Evolutionary conservation across 768 basidiomycete species (phyloP), one percentile per base, ranked within the genome.

Genomic region (Tylopilus sp.): DNA sequence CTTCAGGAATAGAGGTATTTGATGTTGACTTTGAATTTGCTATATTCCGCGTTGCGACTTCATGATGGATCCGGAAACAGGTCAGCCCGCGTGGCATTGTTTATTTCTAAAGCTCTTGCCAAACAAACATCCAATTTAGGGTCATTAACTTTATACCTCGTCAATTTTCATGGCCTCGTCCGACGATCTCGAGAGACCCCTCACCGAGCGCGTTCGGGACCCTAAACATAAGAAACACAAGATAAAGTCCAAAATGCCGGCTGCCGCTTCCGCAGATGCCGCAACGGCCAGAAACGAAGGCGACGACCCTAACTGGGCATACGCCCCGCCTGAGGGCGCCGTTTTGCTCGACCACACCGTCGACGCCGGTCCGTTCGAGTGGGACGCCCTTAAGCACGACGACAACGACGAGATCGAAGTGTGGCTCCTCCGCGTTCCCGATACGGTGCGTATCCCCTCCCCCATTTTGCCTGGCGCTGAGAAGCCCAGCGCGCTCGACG

Each of bases 401-500:
- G 65, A 72, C 0, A 79, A 84, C 23, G 65, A 72, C 0, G 79
- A 88, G 52, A 59, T 80, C 10, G 87, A 91, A 57, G 58, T 91
- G 9, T 89, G 86, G 80, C 68, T 88, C 12, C 76, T 90, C 31
- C 79, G 88, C 11, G 78, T 82, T 15, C 88, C 88, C 21, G 80
- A 83, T 12, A 75, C 75, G 35, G 88, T 89, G 62, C 40, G 48
- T 26, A 10, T 8, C 36, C 7, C n/a, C 28, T 31, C 31, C 12
- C 15, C 13, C 28, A 28, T 10, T 10, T 28, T 10, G 6, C 28
- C 31, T 28, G 1, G 26, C 31, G 15, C 31, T 31, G 12, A 31
- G 30, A 31, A 8, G 8, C 26, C 6, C 8, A 28, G 26, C 7
- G 8, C 10, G 26, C 7, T 6, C 6, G 6, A 28, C 26, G 26